Evolutionary conservation across 2,329 filamentous ascomycete species (phyloP), one percentile per base, ranked within the genome.

Genomic region (Cercospora zeina): DNA sequence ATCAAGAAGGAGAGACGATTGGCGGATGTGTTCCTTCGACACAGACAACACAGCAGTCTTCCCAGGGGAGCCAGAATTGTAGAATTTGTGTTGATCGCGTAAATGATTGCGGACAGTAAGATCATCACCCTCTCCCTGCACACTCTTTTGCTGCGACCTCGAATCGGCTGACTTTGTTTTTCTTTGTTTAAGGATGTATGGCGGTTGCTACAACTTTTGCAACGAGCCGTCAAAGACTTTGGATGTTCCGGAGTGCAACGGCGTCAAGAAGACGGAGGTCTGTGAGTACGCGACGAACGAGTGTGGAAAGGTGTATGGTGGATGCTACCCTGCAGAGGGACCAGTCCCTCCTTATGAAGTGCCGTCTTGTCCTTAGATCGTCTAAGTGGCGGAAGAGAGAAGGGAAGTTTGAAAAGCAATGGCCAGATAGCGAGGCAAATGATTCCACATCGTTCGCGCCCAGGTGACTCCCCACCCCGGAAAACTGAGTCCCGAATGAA

Each of bases 131-230:
- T 21, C 2, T 13, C 30, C n/a, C 11, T 21, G n/a, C n/a, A n/a
- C n/a, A n/a, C n/a, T n/a, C n/a, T n/a, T n/a, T 6, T 19, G 14
- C 24, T 30, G 8, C 10, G 34, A 4, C 8, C 24, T n/a, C 47
- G 24, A 10, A 19, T 47, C 49, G 21, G 55, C 37, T 27, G 24
- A 27, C 24, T 27, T 3, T 27, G 24, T 27, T 27, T 27, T 21
- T 8, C 5, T 2, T 21, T 19, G 33, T 8, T 33, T 1, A 24
- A 62, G 60, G 21, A 62, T 62, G 60, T 62, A 62, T 27, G 61
- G 61, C 11, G 56, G 51, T 2, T 63, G 50, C 34, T 63, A 58
- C 50, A 45, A 63, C 31, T 56, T 63, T 16, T 63, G 61, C 61
- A 14, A 55, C 2, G 34, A 56, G 19, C 21, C 56, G 8, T 24